Base-by-base conservation (phyloP, 2,329 filamentous ascomycete genomes). In the Xylariales sp. region DNA sequence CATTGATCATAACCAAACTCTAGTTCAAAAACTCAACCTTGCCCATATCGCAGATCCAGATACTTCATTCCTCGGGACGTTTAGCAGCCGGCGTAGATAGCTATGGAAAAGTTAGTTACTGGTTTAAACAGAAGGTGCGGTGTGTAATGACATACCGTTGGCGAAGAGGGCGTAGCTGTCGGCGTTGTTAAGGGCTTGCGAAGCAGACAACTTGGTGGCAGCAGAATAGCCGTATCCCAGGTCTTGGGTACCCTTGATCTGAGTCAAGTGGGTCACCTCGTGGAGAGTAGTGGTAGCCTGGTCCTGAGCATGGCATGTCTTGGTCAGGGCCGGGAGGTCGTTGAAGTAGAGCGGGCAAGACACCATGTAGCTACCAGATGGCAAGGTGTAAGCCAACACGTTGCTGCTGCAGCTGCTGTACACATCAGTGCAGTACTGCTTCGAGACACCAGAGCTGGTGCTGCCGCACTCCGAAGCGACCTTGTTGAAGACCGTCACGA, bases 281-380 rank as follows among this genome's bases (percentile, higher is more conserved):
- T 86, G 82, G 11, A 86, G 59, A 22, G 71, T 71, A 11, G 81
- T 84, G 9, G 74, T 81, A 3, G 76, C 77, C 62, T 82, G 77
- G 54, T 84, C 82, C 61, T 85, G 81, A 3, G 53, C 71, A 55
- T 84, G 78, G 65, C 82, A 86, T 1, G 57, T 61, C 7, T 50
- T 51, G 7, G 71, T 63, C 21, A 77, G 44, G 2, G 68, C 65
- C 0, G 75, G 66, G 7, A 85, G 67, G 10, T 58, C 63, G 32
- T 55, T 71, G 65, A 80, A 85, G 62, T 73, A 81, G 15, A 78
- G 59, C 11, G 70, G 65, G 62, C 81, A 85, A 64, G 82, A 82
- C 42, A 74, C 76, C 59, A 84, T 76, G 55, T 71, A 64, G 57
- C 72, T 74, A 20, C 51, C 53, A 2, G 66, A 62, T 1, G 77